phyloP scores from a whole-genome alignment of 371 early-diverging fungal genomes.

The Mortierella sp. region DNA sequence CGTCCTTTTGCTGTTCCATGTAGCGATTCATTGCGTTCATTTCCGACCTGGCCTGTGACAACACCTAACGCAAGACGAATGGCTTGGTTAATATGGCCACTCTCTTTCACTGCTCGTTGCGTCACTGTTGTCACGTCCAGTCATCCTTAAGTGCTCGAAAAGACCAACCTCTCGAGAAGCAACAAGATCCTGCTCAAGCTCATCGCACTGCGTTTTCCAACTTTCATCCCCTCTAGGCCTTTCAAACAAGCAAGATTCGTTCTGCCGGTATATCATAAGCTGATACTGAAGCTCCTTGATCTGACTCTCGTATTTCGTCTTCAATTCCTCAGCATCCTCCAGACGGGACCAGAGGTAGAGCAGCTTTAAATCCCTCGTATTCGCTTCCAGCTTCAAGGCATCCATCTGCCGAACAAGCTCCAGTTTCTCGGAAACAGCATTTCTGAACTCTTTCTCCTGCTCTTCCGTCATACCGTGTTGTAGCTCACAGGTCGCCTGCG shows the following conservation, averaged over 20 bases:
- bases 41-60: slow-evolving; percentile 18
- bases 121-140: no score
- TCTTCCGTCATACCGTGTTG: slow-evolving; percentile 65
- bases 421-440: slow-evolving; percentile 49
- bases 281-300: slow-evolving; percentile 28
- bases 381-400: slow-evolving; percentile 10
- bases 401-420: slow-evolving; percentile 25
- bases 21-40: slow-evolving; percentile 24
- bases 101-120: no score
- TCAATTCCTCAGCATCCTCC: slow-evolving; percentile 19
- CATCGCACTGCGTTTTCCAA: slow-evolving; percentile 31
- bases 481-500: slow-evolving; percentile 58
- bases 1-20: slow-evolving; percentile 39
- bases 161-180: slow-evolving; percentile 24
- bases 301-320: slow-evolving; percentile 30
- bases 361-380: slow-evolving; percentile 20
- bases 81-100: background rate
- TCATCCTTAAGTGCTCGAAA: no score
- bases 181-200: slow-evolving; percentile 37
- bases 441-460: slow-evolving; percentile 59
- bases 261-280: slow-evolving; percentile 23
- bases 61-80: slow-evolving; percentile 15
- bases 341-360: slow-evolving; percentile 19
- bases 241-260: slow-evolving; percentile 32
- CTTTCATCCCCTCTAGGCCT: slow-evolving; percentile 33